Evolutionary conservation across 1,284 basidiomycete species (phyloP).

Genomic region (Pyrrhoderma noxium): DNA sequence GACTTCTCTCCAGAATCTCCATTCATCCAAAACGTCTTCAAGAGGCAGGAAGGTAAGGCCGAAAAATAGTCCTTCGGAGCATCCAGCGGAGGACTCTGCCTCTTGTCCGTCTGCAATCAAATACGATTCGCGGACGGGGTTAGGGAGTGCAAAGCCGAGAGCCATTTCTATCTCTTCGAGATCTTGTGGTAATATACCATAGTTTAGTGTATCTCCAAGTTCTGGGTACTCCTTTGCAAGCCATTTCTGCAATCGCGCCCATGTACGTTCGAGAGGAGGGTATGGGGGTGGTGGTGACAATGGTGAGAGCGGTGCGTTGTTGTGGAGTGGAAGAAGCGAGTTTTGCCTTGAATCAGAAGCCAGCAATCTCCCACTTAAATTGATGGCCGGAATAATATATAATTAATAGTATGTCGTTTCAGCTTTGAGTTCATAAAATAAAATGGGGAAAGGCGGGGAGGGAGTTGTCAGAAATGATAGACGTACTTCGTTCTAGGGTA

Average conservation of each 20-base stretch:
- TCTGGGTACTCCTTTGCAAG: slow-evolving; percentile 81
- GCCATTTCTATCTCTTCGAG: slow-evolving; percentile 74
- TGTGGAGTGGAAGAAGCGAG: slow-evolving; percentile 62
- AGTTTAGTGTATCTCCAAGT: slow-evolving; percentile 85
- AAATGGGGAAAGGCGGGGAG: background rate
- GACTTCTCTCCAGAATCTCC: slow-evolving; percentile 89
- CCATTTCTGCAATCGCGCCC: slow-evolving; percentile 72
- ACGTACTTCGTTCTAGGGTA: slow-evolving; percentile 53
- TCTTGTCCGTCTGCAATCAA: slow-evolving; percentile 81
- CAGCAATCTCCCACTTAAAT: slow-evolving; percentile 22
- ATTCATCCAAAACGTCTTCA: slow-evolving; percentile 88
- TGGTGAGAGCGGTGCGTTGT: slow-evolving; percentile 24
- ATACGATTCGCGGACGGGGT: slow-evolving; percentile 79
- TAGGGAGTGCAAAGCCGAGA: slow-evolving; percentile 74
- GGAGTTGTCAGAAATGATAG: slow-evolving; percentile 8
- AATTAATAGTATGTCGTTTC: no score
- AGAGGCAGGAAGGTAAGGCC: slow-evolving; percentile 78
- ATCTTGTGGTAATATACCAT: slow-evolving; percentile 70
- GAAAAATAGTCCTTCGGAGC: slow-evolving; percentile 85
- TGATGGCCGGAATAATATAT: no score
- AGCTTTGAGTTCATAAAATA: no score
- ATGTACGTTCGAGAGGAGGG: slow-evolving; percentile 71
- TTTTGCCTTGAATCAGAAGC: slow-evolving; percentile 42
- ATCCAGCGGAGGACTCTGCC: slow-evolving; percentile 75
- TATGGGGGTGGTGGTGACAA: slow-evolving; percentile 47